phyloP scores from a whole-genome alignment of 2,329 filamentous ascomycete genomes.

The Aspergillus arachidicola region DNA sequence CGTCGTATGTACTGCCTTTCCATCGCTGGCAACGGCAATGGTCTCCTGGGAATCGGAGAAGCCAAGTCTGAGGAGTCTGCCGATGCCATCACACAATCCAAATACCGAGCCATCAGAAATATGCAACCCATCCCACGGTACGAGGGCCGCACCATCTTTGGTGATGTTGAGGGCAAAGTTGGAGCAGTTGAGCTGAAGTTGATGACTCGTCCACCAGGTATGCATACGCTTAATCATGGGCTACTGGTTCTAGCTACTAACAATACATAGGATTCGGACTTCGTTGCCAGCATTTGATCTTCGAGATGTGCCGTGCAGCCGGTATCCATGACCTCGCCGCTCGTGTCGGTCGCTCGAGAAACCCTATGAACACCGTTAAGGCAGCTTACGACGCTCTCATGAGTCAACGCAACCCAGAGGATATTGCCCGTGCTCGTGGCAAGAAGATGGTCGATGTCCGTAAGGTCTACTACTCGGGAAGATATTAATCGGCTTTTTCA shows the following conservation, averaged over 20 bases:
- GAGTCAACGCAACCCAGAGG: slow-evolving; percentile 83
- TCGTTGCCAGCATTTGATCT: slow-evolving; percentile 86
- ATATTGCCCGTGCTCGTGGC: slow-evolving; percentile 83
- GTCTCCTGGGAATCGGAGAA: slow-evolving; percentile 83
- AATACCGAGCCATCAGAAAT: slow-evolving; percentile 81
- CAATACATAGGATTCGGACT: slow-evolving; percentile 77
- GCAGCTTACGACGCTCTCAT: slow-evolving; percentile 81
- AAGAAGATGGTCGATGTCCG: slow-evolving; percentile 95
- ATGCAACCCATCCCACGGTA: slow-evolving; percentile 92
- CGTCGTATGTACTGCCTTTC: slow-evolving; percentile 72
- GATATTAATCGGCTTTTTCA: slow-evolving; percentile 52
- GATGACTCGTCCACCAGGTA: slow-evolving; percentile 84
- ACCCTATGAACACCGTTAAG: slow-evolving; percentile 98
- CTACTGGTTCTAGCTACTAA: slow-evolving; percentile 11
- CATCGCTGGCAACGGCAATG: slow-evolving; percentile 84
- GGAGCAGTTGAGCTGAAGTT: slow-evolving; percentile 85
- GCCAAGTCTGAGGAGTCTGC: slow-evolving; percentile 78
- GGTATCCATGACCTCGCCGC: slow-evolving; percentile 88
- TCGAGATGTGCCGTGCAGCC: slow-evolving; percentile 85
- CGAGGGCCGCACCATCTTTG: slow-evolving; percentile 89
- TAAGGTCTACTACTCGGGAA: slow-evolving; percentile 94
- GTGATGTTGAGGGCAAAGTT: slow-evolving; percentile 79
- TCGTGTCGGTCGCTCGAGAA: slow-evolving; percentile 79
- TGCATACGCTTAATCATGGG: slow-evolving; percentile 32
- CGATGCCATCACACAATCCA: slow-evolving; percentile 71